Base-by-base conservation (phyloP, 2,329 filamentous ascomycete genomes). In the Neofusicoccum cordaticola region DNA sequence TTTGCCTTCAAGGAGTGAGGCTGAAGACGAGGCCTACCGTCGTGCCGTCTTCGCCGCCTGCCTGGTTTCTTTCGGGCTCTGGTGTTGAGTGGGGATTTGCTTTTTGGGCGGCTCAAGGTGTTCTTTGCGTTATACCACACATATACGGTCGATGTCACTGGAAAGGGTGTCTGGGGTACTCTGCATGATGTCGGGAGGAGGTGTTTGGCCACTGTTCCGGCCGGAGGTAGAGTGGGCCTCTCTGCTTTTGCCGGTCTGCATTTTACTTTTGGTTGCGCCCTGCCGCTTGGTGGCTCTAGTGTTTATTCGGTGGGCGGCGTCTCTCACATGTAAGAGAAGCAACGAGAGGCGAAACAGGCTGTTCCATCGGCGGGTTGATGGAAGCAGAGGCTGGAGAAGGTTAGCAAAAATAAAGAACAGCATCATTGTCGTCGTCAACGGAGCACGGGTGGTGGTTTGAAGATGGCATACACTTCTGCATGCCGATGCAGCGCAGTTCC, bases 1-100 rank as follows among this genome's bases (percentile, higher is more conserved):
- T 74, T 72, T 65, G 76, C 75, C 8, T 74, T 73, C 66, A 78
- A 77, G 66, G 67, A 39, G 15, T 70, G 53, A 67, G 41, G 27
- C 27, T 31, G 27, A 31, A 31, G 27, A 31, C 27, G 27, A 7
- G 5, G 27, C 6, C 27, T 31, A 5, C 27, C 4, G 4, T 31
- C 27, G 3, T 2, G 22, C 22, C 22, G 22, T 22, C 22, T 22
- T 22, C 22, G 22, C 22, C 22, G 22, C 22, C 6, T 7, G 27
- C 1, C 27, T 31, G 27, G 27, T 31, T 27, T n/a, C 17, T 27
- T 6, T 44, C 17, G 47, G 47, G 13, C 4, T 11, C 3, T 13
- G 53, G 53, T 17, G 39, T 34, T 42, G 12, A 31, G 9, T 35
- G 39, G 15, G 13, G 1, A 44, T 58, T 42, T 57, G 19, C 53